A percentile compares a stretch with the other conserved stretches of the same genome.
These are phyloP conservation scores for Pythium grandisporangium DNA, from an alignment of 352 stramenopile genomes.

Conservation along the genomic window DNA sequence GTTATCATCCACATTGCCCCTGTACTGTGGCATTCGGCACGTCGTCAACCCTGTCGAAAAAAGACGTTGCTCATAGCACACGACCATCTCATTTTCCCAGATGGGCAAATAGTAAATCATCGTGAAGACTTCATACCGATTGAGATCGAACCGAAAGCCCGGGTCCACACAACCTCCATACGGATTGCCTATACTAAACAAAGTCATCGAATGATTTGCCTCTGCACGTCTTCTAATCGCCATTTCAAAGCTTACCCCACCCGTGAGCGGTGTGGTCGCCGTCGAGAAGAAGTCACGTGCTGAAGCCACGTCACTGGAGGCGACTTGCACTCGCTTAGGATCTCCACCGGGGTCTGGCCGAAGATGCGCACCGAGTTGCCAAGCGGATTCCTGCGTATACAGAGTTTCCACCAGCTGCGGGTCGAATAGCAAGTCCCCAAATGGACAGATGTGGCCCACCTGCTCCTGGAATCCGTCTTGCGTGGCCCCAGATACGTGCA, in stretches of 20 bases:
- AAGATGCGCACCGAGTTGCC: constrained; percentile 38
- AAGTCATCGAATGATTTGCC: constrained; percentile 42
- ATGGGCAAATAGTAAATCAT: constrained; percentile 61
- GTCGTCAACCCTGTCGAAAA: constrained; percentile 19
- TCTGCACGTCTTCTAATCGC: constrained; percentile 26
- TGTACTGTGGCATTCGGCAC: constrained; percentile 26
- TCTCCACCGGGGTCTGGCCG: constrained; percentile 15
- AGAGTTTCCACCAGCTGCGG: constrained; percentile 30
- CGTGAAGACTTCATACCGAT: constrained; percentile 34
- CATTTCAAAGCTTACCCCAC: constrained; percentile 60
- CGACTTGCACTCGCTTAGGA: constrained; percentile 33
- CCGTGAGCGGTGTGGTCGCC: constrained; percentile 4
- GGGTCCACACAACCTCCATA: constrained; percentile 51
- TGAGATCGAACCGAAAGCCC: constrained; percentile 63
- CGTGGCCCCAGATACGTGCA: constrained; percentile 4
- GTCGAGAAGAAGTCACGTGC: constrained; percentile 40
- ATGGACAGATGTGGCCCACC: constrained; percentile 26
- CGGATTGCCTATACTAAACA: constrained; percentile 62
- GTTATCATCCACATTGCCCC: constrained; percentile 20
- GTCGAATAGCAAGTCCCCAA: constrained; percentile 51
- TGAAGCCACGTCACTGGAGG: constrained; percentile 31
- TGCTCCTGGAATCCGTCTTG: constrained; percentile 16
- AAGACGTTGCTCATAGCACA: constrained; percentile 45
- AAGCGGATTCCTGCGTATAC: constrained; percentile 13
- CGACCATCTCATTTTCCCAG: constrained; percentile 15